A percentile compares a stretch with the other conserved stretches of the same genome.
phyloP scores from a whole-genome alignment of 768 basidiomycete species.

The Agaricus subrufescens region DNA sequence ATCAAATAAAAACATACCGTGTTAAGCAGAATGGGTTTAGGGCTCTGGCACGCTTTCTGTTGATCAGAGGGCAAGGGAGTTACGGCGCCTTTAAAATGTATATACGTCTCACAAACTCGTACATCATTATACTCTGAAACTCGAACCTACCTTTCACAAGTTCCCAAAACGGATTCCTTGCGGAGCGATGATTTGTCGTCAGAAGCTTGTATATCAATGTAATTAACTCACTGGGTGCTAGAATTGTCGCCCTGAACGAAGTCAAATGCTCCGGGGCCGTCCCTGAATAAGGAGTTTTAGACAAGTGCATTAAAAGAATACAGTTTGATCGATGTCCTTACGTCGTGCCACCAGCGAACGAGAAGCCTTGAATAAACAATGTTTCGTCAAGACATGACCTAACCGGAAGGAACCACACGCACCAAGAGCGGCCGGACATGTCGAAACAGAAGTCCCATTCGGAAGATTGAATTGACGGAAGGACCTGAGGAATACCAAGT shows the following conservation, averaged over 20 bases:
- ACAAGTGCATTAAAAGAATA: not conserved
- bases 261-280: conserved; percentile 77
- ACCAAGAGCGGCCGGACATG: conserved; percentile 81
- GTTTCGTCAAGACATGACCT: conserved; percentile 1
- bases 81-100: conserved; percentile 38
- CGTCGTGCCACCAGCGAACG: conserved; percentile 82
- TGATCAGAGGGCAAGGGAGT: conserved; percentile 60
- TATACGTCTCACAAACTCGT: conserved; percentile 1
- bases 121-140: not conserved
- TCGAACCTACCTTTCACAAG: conserved; percentile 57
- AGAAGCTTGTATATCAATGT: not conserved
- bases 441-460: conserved; percentile 62
- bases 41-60: conserved; percentile 66
- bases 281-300: conserved; percentile 32
- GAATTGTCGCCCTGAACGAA: conserved; percentile 73
- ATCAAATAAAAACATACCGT: conserved; percentile 39
- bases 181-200: conserved; percentile 7
- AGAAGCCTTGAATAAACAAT: conserved; percentile 43
- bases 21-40: conserved; percentile 78
- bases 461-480: conserved; percentile 58
- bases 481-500: conserved; percentile 34
- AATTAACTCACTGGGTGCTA: conserved; percentile 41
- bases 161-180: conserved; percentile 77
- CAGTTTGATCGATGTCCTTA: conserved; percentile 25
- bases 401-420: conserved; percentile 14